Conservation (phyloP, 1,139 yeast species). For the Spencermartinsiella ligniputridi region DNA sequence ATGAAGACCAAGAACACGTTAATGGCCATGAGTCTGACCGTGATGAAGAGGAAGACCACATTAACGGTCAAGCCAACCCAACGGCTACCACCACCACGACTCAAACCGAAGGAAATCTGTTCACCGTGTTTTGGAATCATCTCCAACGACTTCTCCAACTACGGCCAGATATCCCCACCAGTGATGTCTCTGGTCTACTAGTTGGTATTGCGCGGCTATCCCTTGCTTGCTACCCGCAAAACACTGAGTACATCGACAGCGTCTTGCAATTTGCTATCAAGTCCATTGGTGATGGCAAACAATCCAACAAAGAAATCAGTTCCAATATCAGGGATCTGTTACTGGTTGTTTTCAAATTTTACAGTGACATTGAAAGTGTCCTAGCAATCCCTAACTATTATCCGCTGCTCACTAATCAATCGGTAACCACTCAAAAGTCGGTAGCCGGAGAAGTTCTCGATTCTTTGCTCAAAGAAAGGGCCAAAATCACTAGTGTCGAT, state of each 20-base stretch:
- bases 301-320: slow-evolving; percentile 34
- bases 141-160: slow-evolving; percentile 49
- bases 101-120: slow-evolving; percentile 34
- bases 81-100: not conserved
- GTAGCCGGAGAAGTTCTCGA: slow-evolving; percentile 35
- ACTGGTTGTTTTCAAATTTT: slow-evolving; percentile 51
- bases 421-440: slow-evolving; percentile 34
- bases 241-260: slow-evolving; percentile 55
- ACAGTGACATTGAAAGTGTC: slow-evolving; percentile 30
- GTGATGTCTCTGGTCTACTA: slow-evolving; percentile 61
- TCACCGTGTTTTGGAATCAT: slow-evolving; percentile 63
- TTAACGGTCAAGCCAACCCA: not conserved
- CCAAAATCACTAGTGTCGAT: slow-evolving; percentile 27
- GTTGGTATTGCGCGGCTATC: slow-evolving; percentile 63
- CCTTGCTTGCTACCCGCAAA: slow-evolving; percentile 61
- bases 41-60: not conserved
- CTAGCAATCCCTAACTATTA: slow-evolving; percentile 34
- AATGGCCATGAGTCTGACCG: slow-evolving; percentile 4
- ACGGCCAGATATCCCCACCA: slow-evolving; percentile 60
- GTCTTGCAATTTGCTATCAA: slow-evolving; percentile 55
- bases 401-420: slow-evolving; percentile 36
- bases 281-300: slow-evolving; percentile 25
- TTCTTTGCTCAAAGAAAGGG: slow-evolving; percentile 29
- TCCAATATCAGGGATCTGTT: slow-evolving; percentile 53
- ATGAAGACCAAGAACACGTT: slow-evolving; percentile 8